Conservation (phyloP, 306 rosid genomes). For the Adenanthera pavonina region DNA sequence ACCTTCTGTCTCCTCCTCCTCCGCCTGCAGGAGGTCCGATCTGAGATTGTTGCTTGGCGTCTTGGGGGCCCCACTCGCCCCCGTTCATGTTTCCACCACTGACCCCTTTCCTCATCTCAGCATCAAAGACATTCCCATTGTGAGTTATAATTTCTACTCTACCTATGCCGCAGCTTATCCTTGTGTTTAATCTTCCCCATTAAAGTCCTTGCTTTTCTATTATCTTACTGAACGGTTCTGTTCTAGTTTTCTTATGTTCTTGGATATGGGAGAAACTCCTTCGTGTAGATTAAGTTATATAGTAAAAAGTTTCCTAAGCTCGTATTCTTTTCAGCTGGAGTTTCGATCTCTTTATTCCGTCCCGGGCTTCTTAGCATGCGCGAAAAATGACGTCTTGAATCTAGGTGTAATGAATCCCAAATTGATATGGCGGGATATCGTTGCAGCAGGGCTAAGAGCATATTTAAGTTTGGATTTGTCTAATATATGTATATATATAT, state of each 20-base stretch:
- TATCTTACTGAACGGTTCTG: not conserved
- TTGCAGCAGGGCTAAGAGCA: not conserved
- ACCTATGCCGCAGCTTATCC: not conserved
- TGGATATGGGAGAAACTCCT: not conserved
- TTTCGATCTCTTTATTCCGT: not conserved
- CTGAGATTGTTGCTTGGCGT: conserved; percentile 94
- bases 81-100: conserved; percentile 83
- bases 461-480: not conserved
- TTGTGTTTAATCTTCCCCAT: not conserved
- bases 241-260: not conserved
- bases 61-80: conserved; percentile 93
- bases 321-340: not conserved
- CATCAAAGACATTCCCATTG: conserved; percentile 97
- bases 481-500: not conserved
- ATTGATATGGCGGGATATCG: not conserved
- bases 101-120: conserved; percentile 92
- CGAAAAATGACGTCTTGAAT: not conserved
- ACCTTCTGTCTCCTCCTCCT: conserved; percentile 71
- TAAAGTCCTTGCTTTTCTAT: not conserved
- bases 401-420: not conserved
- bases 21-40: conserved; percentile 81
- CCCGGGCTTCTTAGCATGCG: not conserved
- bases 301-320: not conserved
- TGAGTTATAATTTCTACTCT: conserved; percentile 43
- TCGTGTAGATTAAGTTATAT: not conserved